Conservation (phyloP, 768 basidiomycete genomes). For the Macrocybe gigantea region DNA sequence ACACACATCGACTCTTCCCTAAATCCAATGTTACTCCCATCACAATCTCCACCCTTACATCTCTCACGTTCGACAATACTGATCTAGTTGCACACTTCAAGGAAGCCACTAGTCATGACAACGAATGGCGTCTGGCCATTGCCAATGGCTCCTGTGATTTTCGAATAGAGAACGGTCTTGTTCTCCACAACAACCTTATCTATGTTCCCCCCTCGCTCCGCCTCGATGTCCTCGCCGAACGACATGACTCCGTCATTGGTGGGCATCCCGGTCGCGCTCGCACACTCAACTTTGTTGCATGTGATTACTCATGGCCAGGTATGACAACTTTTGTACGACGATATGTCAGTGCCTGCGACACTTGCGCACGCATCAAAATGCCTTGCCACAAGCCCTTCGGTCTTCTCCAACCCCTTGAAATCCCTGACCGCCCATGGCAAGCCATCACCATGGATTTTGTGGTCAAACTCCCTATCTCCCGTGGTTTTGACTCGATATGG, state of each 20-base stretch:
- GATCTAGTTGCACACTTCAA: conserved; percentile 19
- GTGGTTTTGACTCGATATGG: too few species aligned
- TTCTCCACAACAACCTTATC: conserved; percentile 17
- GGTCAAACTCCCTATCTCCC: too few species aligned
- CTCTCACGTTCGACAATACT: conserved; percentile 19
- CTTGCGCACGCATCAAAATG: conserved; percentile 26
- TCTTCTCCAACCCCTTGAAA: too few species aligned
- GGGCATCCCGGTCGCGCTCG: conserved; percentile 35
- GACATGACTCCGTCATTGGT: conserved; percentile 29
- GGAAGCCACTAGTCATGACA: conserved; percentile 12
- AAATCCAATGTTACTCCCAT: too few species aligned
- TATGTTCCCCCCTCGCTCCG: conserved; percentile 10
- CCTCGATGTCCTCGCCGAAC: conserved; percentile 6
- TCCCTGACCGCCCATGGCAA: too few species aligned
- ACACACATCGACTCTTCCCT: conserved; percentile 17
- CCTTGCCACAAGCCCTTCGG: conserved; percentile 30
- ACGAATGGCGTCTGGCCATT: conserved; percentile 17
- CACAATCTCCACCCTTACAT: conserved; percentile 20
- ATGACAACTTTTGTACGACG: conserved; percentile 14
- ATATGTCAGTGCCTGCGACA: conserved; percentile 28
- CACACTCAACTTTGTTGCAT: conserved; percentile 24
- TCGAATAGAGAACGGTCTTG: conserved; percentile 12
- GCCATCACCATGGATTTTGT: too few species aligned
- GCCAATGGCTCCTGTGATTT: conserved; percentile 11
- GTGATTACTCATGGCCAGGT: conserved; percentile 37